Evolutionary conservation across 2,329 filamentous ascomycete genomes (phyloP), one percentile per base, ranked within the genome.

Genomic region (Allantophomopsis lycopodina): DNA sequence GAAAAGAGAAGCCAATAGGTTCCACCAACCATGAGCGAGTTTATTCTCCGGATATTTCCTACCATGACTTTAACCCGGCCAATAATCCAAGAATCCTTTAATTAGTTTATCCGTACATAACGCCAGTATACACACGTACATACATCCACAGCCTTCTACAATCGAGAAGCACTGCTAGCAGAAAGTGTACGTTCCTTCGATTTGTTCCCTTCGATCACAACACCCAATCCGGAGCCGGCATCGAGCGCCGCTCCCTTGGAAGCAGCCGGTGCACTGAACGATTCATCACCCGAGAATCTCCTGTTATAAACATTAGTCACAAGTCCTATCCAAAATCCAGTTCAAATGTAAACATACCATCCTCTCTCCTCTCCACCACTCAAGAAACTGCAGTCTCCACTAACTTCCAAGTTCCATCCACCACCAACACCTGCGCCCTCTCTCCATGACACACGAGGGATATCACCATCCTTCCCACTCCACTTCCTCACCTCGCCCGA

Each of bases 361-460:
- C 87, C 87, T 63, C 88, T 71, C 60, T 96, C 89, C 51, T 83
- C 80, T 7, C 89, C 89, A 40, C 72, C 71, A 40, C 68, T 75
- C 48, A 96, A 64, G 60, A 89, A 94, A 43, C 73, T 79, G 53
- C 87, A 94, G 57, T 94, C 85, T 13, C 86, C 86, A 61, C 94
- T 89, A 39, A 73, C 56, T 43, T 76, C 71, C 54, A 86, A 88
- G 32, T 75, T 69, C 89, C 89, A 98, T 20, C 80, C 81, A 31
- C 85, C 86, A 18, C 69, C 66, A 32, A 88, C 71, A 15, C 80
- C 81, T 16, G 61, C 66, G 0, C 71, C 73, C 44, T 59, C 61
- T 47, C 61, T 68, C 79, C 79, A 84, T 5, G 60, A 53, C 14
- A 68, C 46, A 42, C 53, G 52, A 1, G 60, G 67, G 37, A 64